These are phyloP conservation scores for Solanum pennellii DNA, from an alignment of 257 asterid genomes.

Conservation along the genomic window DNA sequence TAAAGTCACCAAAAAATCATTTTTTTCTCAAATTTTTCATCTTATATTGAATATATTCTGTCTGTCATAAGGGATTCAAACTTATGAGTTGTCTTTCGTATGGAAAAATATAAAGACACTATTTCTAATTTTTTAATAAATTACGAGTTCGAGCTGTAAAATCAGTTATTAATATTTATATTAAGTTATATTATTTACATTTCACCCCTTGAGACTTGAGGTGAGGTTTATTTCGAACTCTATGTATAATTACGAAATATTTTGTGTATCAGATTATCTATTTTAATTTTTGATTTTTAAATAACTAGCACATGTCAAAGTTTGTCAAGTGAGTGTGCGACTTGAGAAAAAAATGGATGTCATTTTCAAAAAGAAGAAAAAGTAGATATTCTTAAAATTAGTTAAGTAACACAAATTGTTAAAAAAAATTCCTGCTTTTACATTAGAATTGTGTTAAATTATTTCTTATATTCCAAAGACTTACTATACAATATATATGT, in stretches of 20 bases:
- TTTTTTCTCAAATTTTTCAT: not conserved
- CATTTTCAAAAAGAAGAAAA: not conserved
- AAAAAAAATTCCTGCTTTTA: not conserved
- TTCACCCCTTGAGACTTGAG: not conserved
- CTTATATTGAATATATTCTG: not conserved
- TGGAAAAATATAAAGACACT: not conserved
- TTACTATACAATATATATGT: not conserved
- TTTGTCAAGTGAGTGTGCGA: not conserved
- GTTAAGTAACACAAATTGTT: not conserved
- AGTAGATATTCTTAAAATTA: not conserved
- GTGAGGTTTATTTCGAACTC: rapidly evolving
- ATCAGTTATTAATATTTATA: not conserved
- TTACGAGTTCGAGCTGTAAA: not conserved
- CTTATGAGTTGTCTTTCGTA: not conserved
- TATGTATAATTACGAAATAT: rapidly evolving
- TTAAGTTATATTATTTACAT: too few relatives aligned
- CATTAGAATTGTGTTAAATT: not conserved
- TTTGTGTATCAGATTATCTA: not conserved
- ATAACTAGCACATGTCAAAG: not conserved
- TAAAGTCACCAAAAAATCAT: not conserved
- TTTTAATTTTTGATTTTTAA: not conserved
- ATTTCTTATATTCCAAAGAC: not conserved
- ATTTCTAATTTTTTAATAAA: not conserved
- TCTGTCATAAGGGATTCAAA: not conserved
- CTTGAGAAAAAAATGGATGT: not conserved